These are phyloP conservation scores for Aspergillus phoenicis DNA, from an alignment of 2,329 filamentous ascomycete species.

Conservation along the genomic window DNA sequence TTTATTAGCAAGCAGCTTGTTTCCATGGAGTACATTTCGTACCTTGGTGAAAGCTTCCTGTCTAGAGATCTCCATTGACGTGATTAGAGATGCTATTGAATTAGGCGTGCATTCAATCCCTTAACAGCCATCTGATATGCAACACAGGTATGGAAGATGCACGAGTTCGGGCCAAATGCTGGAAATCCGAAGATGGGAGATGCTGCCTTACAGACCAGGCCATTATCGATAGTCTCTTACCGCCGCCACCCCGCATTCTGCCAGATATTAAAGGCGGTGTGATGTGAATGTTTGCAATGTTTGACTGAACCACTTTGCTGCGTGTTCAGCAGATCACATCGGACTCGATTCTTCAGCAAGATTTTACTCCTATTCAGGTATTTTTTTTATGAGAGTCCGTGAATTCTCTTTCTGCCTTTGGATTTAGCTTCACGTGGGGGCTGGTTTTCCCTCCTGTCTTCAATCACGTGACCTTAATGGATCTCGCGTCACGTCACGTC, in stretches of 20 bases:
- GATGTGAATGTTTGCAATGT: background rate
- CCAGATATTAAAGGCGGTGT: conserved; percentile 27
- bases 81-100: background rate
- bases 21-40: conserved; percentile 9
- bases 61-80: conserved; percentile 39
- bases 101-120: background rate
- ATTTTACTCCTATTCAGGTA: background rate
- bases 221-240: conserved; percentile 12
- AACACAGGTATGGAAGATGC: background rate
- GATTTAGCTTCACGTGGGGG: background rate
- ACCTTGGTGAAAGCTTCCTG: conserved; percentile 49
- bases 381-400: too few species aligned
- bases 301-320: background rate
- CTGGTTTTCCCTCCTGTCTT: background rate
- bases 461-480: conserved; percentile 21
- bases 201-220: background rate
- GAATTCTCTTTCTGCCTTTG: background rate
- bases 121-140: conserved; percentile 6
- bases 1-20: conserved; percentile 23
- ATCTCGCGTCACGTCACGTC: conserved; percentile 29
- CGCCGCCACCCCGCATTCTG: conserved; percentile 28
- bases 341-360: background rate
- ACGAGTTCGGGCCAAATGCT: background rate
- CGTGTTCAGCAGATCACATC: too few species aligned
- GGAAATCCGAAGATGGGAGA: background rate